Conservation (phyloP, 1,284 basidiomycete genomes). For the Melampsora americana region DNA sequence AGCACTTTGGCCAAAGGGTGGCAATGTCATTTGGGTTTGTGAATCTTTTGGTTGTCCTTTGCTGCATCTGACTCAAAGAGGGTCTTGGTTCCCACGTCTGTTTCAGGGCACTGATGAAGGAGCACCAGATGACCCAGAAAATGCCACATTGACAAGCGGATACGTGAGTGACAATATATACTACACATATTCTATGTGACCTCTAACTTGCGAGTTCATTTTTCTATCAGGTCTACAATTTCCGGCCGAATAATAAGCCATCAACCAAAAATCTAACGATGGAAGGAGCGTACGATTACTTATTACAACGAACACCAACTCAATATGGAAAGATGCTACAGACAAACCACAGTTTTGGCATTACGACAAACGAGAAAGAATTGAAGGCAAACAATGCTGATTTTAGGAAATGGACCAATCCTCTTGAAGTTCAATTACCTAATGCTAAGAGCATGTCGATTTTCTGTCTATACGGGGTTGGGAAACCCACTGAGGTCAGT, state of each 20-base stretch:
- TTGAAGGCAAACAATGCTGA: conserved; percentile 53
- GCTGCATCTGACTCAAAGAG: conserved; percentile 46
- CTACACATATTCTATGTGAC: not conserved
- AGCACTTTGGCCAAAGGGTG: conserved; percentile 66
- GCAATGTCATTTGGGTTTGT: conserved; percentile 85
- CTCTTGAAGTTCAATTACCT: conserved; percentile 82
- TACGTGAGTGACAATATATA: conserved; percentile 46
- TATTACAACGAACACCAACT: conserved; percentile 78
- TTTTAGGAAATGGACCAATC: conserved; percentile 84
- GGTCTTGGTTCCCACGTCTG: not conserved
- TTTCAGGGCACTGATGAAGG: conserved; percentile 45
- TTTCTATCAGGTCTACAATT: conserved; percentile 45
- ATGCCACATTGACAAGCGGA: conserved; percentile 55
- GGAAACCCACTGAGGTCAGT: conserved; percentile 87
- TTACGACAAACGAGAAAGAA: conserved; percentile 71
- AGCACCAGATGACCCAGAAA: conserved; percentile 73
- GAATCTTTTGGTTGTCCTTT: conserved; percentile 51
- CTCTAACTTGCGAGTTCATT: conserved; percentile 28
- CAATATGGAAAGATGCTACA: conserved; percentile 73
- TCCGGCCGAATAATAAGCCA: conserved; percentile 53
- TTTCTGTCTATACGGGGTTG: conserved; percentile 90
- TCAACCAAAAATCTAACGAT: conserved; percentile 73
- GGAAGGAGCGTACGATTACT: conserved; percentile 71
- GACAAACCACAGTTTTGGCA: conserved; percentile 86
- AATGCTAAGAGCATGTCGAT: conserved; percentile 88